A percentile compares a stretch with the other conserved stretches of the same genome.
Evolutionary conservation across 2,329 filamentous ascomycete species (phyloP).

Genomic region (Westerdykella ornata): DNA sequence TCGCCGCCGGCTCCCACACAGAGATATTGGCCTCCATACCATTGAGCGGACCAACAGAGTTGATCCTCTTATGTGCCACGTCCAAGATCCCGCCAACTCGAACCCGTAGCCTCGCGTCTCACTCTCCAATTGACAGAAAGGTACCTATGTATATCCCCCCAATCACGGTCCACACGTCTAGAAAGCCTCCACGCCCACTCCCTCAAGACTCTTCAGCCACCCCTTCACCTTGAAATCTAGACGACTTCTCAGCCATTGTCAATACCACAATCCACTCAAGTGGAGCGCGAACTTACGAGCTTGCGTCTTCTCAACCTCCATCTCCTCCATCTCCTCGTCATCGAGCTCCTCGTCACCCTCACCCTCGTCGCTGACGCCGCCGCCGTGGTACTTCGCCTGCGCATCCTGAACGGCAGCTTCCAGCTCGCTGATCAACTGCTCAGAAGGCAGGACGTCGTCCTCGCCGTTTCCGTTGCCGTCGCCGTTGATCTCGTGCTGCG

Average conservation of each 20-base stretch:
- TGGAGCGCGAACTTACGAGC: not conserved
- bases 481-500: not conserved
- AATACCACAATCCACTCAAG: not conserved
- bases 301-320: not conserved
- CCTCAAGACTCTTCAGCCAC: not conserved
- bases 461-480: not conserved
- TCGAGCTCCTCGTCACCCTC: not conserved
- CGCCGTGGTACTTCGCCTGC: not conserved
- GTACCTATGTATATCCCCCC: too few relatives aligned
- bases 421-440: too few relatives aligned
- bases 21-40: too few relatives aligned
- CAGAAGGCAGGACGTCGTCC: not conserved
- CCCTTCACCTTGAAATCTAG: not conserved
- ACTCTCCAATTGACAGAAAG: too few relatives aligned
- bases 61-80: too few relatives aligned
- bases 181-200: too few relatives aligned
- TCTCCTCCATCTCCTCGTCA: not conserved
- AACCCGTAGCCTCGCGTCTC: too few relatives aligned
- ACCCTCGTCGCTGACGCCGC: not conserved
- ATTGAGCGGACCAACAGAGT: too few relatives aligned
- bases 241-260: not conserved
- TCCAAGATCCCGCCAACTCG: too few relatives aligned
- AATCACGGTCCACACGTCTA: too few relatives aligned
- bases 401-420: not conserved
- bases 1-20: too few relatives aligned